phyloP scores from a whole-genome alignment of 169 alveolate species.

The Cryptosporidium parvum region DNA sequence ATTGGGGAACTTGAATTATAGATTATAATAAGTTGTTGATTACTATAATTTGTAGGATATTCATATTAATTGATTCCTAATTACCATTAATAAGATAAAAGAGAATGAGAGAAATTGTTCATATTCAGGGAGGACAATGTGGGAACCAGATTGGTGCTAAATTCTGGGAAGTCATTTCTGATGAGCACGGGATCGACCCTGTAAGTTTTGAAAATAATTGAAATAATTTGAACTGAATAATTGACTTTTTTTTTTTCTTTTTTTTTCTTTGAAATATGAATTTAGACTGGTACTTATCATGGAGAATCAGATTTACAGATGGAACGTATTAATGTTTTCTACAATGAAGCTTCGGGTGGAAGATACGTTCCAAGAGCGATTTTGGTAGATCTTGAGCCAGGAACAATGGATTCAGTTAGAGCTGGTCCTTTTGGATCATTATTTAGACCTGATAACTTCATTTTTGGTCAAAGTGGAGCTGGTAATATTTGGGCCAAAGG shows the following conservation, averaged over 20 bases:
- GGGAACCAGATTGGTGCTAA: conserved; percentile 99
- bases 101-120: conserved; percentile 98
- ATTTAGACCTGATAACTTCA: conserved; percentile 98
- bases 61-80: conserved; percentile 5
- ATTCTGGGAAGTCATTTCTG: conserved; percentile 99
- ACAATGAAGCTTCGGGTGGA: conserved; percentile 98
- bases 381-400: conserved; percentile 98
- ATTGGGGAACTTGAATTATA: background rate
- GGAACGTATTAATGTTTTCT: conserved; percentile 95
- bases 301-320: conserved; percentile 97
- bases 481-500: conserved; percentile 99
- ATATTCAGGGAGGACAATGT: conserved; percentile 99
- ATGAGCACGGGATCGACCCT: conserved; percentile 99
- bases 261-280: background rate
- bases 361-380: conserved; percentile 98
- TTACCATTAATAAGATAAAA: conserved; percentile 12
- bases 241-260: background rate
- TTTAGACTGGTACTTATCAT: conserved; percentile 94
- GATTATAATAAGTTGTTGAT: background rate
- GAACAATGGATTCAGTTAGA: conserved; percentile 98
- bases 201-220: conserved; percentile 80
- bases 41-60: background rate
- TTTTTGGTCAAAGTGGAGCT: conserved; percentile 99
- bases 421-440: conserved; percentile 98
- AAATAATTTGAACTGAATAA: background rate